phyloP scores from a whole-genome alignment of 768 basidiomycete species.

The Mycena epipterygia region DNA sequence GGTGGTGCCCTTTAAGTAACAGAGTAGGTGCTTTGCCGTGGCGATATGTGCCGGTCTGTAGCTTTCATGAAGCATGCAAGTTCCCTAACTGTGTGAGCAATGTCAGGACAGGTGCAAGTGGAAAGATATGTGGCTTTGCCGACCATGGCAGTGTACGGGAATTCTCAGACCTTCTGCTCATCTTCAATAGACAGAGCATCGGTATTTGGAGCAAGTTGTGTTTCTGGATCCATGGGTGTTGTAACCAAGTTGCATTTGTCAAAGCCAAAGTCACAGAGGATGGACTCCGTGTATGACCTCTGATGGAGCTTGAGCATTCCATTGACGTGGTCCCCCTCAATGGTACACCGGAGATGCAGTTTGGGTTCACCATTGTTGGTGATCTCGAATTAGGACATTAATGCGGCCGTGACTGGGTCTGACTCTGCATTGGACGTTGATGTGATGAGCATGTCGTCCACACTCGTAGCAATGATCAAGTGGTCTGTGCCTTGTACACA shows the following conservation, averaged over 20 bases:
- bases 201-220: not conserved
- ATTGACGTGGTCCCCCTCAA: conserved; percentile 5
- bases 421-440: conserved; percentile 4
- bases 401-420: conserved; percentile 7
- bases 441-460: conserved; percentile 31
- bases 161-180: not conserved
- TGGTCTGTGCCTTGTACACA: not conserved
- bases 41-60: conserved; percentile 22
- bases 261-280: conserved; percentile 32
- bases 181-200: conserved; percentile 11
- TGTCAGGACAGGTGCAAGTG: conserved; percentile 19
- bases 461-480: conserved; percentile 15
- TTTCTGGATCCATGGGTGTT: conserved; percentile 34
- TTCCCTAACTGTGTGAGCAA: conserved; percentile 19
- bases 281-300: conserved; percentile 23
- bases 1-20: conserved; percentile 27
- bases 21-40: conserved; percentile 31
- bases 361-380: conserved; percentile 22
- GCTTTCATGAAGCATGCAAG: conserved; percentile 27
- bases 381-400: conserved; percentile 26
- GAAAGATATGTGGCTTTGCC: conserved; percentile 39
- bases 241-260: conserved; percentile 19
- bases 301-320: conserved; percentile 18
- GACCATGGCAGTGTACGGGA: conserved; percentile 26
- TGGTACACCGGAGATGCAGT: conserved; percentile 21